phyloP scores from a whole-genome alignment of 441 rosid species.

The Erodium moschatum region DNA sequence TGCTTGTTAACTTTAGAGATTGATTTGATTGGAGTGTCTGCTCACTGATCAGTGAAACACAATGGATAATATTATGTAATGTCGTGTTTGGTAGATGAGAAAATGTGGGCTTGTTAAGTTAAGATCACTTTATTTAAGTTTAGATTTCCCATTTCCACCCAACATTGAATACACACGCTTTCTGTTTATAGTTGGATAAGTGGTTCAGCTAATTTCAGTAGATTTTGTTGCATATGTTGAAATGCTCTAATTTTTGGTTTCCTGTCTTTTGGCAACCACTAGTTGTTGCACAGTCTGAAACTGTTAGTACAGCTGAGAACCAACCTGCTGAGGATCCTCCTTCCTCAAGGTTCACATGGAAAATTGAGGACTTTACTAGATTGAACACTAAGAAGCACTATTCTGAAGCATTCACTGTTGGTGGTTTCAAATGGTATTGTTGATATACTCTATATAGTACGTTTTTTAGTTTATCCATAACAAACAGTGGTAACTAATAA shows the following conservation, averaged over 20 bases:
- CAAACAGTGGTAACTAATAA: slow-evolving; percentile 8
- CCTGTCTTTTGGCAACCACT: slow-evolving; percentile 13
- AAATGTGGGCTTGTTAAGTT: background rate
- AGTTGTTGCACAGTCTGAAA: slow-evolving; percentile 53
- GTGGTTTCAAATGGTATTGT: slow-evolving; percentile 75
- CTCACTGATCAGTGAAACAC: background rate
- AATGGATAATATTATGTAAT: no score
- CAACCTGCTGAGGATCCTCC: slow-evolving; percentile 78
- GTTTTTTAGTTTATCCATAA: slow-evolving; percentile 16
- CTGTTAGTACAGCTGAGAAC: slow-evolving; percentile 53
- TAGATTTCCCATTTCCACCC: background rate
- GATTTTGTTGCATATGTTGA: slow-evolving; percentile 16
- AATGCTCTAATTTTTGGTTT: slow-evolving; percentile 22
- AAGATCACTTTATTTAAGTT: background rate
- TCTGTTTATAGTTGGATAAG: background rate
- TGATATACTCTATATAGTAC: background rate
- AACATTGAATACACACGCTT: background rate
- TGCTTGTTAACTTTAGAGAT: background rate
- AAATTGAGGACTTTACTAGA: slow-evolving; percentile 59
- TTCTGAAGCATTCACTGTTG: slow-evolving; percentile 66
- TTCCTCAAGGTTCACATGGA: slow-evolving; percentile 69
- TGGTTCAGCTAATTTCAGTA: background rate
- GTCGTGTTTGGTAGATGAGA: no score
- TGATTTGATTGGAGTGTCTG: slow-evolving; percentile 1
- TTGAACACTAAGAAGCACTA: slow-evolving; percentile 77